These are phyloP conservation scores for Sclerotinia sclerotiorum DNA, from an alignment of 2,329 filamentous ascomycete species.

Conservation along the genomic window DNA sequence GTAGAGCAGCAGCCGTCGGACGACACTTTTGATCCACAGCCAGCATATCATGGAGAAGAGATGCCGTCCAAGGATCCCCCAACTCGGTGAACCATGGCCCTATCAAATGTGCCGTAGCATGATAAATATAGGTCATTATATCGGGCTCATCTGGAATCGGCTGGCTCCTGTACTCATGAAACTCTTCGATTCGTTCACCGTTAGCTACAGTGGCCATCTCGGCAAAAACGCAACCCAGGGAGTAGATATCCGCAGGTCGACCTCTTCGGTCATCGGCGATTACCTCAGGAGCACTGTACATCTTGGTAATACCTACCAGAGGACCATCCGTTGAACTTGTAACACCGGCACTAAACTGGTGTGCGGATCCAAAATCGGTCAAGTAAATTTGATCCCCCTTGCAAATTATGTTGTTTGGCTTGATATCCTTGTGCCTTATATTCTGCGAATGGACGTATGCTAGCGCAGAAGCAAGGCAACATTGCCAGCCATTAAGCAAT, in stretches of 20 bases:
- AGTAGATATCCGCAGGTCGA: slow-evolving; percentile 28
- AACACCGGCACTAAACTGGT: slow-evolving; percentile 26
- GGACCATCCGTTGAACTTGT: slow-evolving; percentile 29
- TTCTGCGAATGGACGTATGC: slow-evolving; percentile 28
- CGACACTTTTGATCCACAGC: slow-evolving; percentile 23
- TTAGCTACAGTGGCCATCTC: slow-evolving; percentile 29
- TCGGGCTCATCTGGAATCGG: slow-evolving; percentile 26
- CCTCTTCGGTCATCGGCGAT: slow-evolving; percentile 25
- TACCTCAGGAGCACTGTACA: slow-evolving; percentile 31
- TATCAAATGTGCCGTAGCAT: slow-evolving; percentile 29
- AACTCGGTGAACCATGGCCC: slow-evolving; percentile 27
- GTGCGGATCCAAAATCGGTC: slow-evolving; percentile 30
- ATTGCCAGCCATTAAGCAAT: slow-evolving; percentile 23
- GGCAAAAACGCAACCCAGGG: slow-evolving; percentile 28
- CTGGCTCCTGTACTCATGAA: slow-evolving; percentile 28
- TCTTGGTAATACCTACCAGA: slow-evolving; percentile 27
- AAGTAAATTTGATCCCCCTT: slow-evolving; percentile 28
- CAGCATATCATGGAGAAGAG: slow-evolving; percentile 24
- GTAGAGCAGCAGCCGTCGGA: slow-evolving; percentile 22
- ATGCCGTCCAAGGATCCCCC: slow-evolving; percentile 17
- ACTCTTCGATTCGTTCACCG: slow-evolving; percentile 26
- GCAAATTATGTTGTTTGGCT: slow-evolving; percentile 29
- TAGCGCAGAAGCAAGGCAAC: slow-evolving; percentile 29
- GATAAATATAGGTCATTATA: slow-evolving; percentile 26
- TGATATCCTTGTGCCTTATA: slow-evolving; percentile 31